Evolutionary conservation across 345 rosid genomes (phyloP).

Genomic region (Stellera chamaejasme): DNA sequence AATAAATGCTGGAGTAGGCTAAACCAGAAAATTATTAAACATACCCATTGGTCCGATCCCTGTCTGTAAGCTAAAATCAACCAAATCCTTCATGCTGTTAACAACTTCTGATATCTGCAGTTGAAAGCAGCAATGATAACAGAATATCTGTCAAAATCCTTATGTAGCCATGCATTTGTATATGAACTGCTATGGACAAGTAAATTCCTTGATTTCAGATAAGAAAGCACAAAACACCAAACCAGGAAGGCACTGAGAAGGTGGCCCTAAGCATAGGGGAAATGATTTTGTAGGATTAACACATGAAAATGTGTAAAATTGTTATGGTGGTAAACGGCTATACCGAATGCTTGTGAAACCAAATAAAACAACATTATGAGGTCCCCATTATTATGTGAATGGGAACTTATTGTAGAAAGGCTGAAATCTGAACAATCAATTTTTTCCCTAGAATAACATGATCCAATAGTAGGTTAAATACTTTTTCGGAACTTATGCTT

Average conservation of each 20-base stretch:
- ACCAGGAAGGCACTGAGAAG: neutral
- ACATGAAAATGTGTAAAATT: neutral
- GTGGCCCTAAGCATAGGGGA: neutral
- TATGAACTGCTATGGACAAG: no score
- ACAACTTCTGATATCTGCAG: conserved; percentile 80
- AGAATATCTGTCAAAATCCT: neutral
- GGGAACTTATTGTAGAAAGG: no score
- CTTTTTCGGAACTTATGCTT: no score
- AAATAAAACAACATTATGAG: no score
- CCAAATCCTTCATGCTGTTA: conserved; percentile 73
- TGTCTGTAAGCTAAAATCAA: conserved; percentile 64
- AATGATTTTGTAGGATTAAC: conserved; percentile 1
- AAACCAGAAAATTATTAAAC: conserved; percentile 5
- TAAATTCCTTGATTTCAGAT: neutral
- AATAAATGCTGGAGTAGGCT: neutral
- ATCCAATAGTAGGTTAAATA: no score
- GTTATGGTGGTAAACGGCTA: no score
- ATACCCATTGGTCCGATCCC: conserved; percentile 74
- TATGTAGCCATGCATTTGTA: neutral
- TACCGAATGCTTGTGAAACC: no score
- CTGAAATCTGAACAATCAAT: no score
- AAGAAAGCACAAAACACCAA: neutral
- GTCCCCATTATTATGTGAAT: no score
- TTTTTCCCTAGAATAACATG: no score
- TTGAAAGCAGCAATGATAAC: conserved; percentile 1